Conservation (phyloP, 306 rosid genomes). For the Begonia masoniana region DNA sequence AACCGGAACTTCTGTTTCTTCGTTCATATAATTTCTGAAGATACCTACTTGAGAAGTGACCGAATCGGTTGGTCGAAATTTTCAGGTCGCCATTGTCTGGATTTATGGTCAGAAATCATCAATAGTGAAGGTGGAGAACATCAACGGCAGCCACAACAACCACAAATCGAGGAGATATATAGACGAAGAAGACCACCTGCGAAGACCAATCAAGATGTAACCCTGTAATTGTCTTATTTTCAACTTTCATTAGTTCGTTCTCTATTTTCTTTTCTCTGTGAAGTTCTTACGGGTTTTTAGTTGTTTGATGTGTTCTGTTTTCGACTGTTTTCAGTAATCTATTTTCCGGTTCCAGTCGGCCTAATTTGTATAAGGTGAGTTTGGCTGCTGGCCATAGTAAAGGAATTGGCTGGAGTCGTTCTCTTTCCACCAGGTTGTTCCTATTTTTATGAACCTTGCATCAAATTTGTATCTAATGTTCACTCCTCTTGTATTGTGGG, state of each 20-base stretch:
- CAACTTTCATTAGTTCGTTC: neutral
- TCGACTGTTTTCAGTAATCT: too few species aligned
- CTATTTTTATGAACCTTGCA: neutral
- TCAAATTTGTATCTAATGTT: too few species aligned
- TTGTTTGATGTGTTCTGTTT: too few species aligned
- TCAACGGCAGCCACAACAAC: conserved; percentile 12
- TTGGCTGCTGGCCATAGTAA: conserved; percentile 34
- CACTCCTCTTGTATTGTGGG: too few species aligned
- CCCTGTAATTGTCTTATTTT: conserved; percentile 17
- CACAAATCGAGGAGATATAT: conserved; percentile 34
- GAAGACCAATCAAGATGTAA: conserved; percentile 9
- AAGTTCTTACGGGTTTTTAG: too few species aligned
- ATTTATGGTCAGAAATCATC: conserved; percentile 50
- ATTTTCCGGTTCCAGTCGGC: conserved; percentile 8
- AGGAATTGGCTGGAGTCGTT: conserved; percentile 80
- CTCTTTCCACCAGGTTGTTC: conserved; percentile 72
- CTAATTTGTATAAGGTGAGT: conserved; percentile 28
- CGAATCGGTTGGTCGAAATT: neutral
- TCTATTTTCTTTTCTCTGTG: too few species aligned
- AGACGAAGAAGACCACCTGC: conserved; percentile 42
- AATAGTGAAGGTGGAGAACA: conserved; percentile 14
- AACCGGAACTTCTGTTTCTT: too few species aligned
- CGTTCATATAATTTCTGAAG: too few species aligned
- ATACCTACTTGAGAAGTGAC: neutral
- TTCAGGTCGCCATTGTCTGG: conserved; percentile 11